A percentile compares a stretch with the other conserved stretches of the same genome.
phyloP scores from a whole-genome alignment of 2,329 filamentous ascomycete species.

The Phyllosticta paracitricarpa region DNA sequence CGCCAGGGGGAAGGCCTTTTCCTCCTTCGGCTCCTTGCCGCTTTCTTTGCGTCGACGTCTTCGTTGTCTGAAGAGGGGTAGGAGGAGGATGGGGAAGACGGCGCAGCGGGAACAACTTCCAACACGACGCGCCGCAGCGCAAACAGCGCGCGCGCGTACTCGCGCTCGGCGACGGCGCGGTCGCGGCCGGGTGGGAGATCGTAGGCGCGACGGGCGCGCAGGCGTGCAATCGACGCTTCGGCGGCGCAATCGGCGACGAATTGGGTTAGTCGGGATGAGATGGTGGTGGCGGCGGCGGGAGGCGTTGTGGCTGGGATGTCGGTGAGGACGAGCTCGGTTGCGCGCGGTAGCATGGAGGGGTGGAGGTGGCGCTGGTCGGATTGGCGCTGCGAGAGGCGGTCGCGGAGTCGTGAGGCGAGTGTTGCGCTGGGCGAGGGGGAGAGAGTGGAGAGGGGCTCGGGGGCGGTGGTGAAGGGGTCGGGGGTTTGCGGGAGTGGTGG shows the following conservation, averaged over 20 bases:
- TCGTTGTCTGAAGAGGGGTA: neutral
- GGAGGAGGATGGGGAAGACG: too few species aligned
- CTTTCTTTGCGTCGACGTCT: constrained; percentile 12
- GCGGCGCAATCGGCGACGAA: constrained; percentile 49
- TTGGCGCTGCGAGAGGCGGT: constrained; percentile 23
- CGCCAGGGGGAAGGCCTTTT: constrained; percentile 32
- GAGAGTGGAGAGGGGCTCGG: neutral
- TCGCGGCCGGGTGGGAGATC: constrained; percentile 47
- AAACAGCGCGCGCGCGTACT: constrained; percentile 43
- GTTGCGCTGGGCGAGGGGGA: neutral
- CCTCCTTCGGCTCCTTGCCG: neutral
- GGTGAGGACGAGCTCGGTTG: constrained; percentile 47
- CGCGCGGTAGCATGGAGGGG: constrained; percentile 44
- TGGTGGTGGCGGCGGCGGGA: constrained; percentile 14
- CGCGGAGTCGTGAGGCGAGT: constrained; percentile 17
- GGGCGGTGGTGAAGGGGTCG: neutral
- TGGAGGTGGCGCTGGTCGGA: constrained; percentile 33
- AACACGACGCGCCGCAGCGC: constrained; percentile 46
- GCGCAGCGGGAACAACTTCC: constrained; percentile 34
- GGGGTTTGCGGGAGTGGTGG: neutral
- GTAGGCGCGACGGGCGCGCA: constrained; percentile 47
- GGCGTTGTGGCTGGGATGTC: constrained; percentile 40
- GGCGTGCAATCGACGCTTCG: constrained; percentile 42
- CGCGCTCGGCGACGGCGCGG: constrained; percentile 38
- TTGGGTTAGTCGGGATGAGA: constrained; percentile 33